These are phyloP conservation scores for Thecaphora thlaspeos DNA, from an alignment of 1,284 basidiomycete genomes.

Conservation along the genomic window DNA sequence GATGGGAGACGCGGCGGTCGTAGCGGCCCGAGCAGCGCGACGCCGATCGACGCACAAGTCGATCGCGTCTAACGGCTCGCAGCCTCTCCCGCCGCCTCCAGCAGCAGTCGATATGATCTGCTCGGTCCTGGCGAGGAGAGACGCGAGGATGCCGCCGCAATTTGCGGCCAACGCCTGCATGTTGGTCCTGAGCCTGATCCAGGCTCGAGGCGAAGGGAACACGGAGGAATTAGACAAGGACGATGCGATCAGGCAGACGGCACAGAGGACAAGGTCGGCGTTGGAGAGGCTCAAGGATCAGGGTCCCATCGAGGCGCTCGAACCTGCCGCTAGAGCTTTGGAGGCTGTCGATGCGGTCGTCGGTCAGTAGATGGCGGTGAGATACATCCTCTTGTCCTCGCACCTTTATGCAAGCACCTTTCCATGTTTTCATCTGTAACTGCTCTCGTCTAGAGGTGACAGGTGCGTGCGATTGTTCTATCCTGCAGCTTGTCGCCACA, in stretches of 20 bases:
- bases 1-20: slow-evolving; percentile 9
- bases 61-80: slow-evolving; percentile 21
- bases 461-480: too few species aligned
- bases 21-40: slow-evolving; percentile 7
- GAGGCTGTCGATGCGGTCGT: slow-evolving; percentile 6
- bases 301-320: slow-evolving; percentile 30
- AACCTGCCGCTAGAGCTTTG: slow-evolving; percentile 21
- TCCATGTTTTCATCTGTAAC: too few species aligned
- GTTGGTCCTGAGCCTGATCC: slow-evolving; percentile 23
- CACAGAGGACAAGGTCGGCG: slow-evolving; percentile 10
- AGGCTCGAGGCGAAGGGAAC: too few species aligned
- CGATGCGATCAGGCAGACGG: slow-evolving; percentile 15
- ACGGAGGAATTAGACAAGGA: too few species aligned
- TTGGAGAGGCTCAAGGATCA: slow-evolving; percentile 19
- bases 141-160: slow-evolving; percentile 50
- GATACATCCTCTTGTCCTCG: too few species aligned
- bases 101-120: slow-evolving; percentile 45
- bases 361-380: too few species aligned
- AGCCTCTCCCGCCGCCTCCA: slow-evolving; percentile 24
- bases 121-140: slow-evolving; percentile 36
- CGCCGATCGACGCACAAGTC: slow-evolving; percentile 27
- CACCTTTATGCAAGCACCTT: too few species aligned
- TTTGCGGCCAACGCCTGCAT: slow-evolving; percentile 44
- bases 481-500: too few species aligned
- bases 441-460: too few species aligned